phyloP scores from a whole-genome alignment of 2,329 filamentous ascomycete species.

The Ascochyta clinopodiicola region DNA sequence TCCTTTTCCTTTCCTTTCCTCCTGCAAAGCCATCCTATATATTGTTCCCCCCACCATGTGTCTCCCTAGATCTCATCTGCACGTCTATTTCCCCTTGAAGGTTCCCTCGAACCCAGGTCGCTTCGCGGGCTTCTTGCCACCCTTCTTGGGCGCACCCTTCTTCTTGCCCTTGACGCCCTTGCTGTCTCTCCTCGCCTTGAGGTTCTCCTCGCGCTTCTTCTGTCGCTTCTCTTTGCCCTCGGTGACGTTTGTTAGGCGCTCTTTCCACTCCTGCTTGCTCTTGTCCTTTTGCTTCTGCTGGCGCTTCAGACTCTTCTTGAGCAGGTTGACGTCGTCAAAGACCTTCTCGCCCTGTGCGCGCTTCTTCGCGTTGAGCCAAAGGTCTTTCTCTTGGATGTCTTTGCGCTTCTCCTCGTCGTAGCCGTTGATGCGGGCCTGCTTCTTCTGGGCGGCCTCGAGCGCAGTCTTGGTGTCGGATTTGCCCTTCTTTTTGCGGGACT shows the following conservation, averaged over 20 bases:
- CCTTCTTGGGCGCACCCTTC: slow-evolving; percentile 55
- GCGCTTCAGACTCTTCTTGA: slow-evolving; percentile 91
- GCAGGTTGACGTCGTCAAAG: slow-evolving; percentile 80
- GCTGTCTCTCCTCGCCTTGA: slow-evolving; percentile 77
- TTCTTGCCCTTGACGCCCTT: slow-evolving; percentile 73
- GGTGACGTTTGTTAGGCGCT: slow-evolving; percentile 53
- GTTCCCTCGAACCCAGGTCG: slow-evolving; percentile 69
- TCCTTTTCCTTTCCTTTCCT: neutral
- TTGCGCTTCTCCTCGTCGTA: slow-evolving; percentile 82
- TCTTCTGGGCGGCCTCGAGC: slow-evolving; percentile 83
- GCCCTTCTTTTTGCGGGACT: slow-evolving; percentile 77
- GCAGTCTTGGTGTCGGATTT: slow-evolving; percentile 85
- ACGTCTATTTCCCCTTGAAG: slow-evolving; percentile 59
- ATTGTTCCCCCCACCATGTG: neutral
- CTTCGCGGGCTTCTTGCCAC: slow-evolving; percentile 59
- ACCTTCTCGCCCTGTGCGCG: slow-evolving; percentile 89
- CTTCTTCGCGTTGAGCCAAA: slow-evolving; percentile 90
- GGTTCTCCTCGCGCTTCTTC: slow-evolving; percentile 58
- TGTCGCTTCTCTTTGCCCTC: slow-evolving; percentile 57
- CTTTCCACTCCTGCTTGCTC: slow-evolving; percentile 82
- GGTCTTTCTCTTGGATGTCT: slow-evolving; percentile 90
- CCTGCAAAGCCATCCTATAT: neutral
- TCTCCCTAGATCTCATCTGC: neutral
- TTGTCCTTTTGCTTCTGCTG: slow-evolving; percentile 90
- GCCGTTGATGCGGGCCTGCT: slow-evolving; percentile 77